Evolutionary conservation across 495 filamentous ascomycete species (phyloP).

Genomic region (Annulohypoxylon maeteangense): DNA sequence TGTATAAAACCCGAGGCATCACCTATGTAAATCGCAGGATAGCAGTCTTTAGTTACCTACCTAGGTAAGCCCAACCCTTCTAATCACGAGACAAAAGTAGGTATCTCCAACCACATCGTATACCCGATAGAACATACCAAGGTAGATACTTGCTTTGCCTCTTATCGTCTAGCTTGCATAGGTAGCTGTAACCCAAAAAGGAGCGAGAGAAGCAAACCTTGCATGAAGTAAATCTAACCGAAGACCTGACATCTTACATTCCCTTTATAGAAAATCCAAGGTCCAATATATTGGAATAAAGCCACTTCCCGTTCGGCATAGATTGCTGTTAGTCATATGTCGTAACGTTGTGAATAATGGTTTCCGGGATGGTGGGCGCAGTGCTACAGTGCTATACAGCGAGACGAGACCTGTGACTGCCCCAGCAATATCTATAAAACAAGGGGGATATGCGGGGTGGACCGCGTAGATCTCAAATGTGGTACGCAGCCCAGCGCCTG

Average conservation of each 20-base stretch:
- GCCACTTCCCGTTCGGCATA: neutral
- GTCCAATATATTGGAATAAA: neutral
- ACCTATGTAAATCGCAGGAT: neutral
- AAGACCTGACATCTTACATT: neutral
- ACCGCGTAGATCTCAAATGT: constrained; percentile 24
- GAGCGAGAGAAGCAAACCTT: neutral
- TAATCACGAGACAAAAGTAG: neutral
- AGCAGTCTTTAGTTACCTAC: neutral
- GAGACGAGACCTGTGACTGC: constrained; percentile 3
- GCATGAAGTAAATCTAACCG: neutral
- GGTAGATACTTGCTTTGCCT: neutral
- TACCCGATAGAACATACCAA: neutral
- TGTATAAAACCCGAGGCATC: neutral
- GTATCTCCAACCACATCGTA: neutral
- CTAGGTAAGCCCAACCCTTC: neutral
- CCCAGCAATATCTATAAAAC: constrained; percentile 10
- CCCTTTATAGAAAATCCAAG: neutral
- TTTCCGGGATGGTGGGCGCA: neutral
- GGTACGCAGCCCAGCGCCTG: constrained; percentile 19
- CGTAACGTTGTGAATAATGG: constrained; percentile 27
- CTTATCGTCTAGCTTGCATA: neutral
- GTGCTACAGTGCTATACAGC: constrained; percentile 21
- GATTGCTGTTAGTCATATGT: constrained; percentile 32
- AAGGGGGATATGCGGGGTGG: constrained; percentile 34
- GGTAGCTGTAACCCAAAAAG: neutral